Base-by-base conservation (phyloP, 2,329 filamentous ascomycete genomes). In the Tolypocladium ophioglossoides region DNA sequence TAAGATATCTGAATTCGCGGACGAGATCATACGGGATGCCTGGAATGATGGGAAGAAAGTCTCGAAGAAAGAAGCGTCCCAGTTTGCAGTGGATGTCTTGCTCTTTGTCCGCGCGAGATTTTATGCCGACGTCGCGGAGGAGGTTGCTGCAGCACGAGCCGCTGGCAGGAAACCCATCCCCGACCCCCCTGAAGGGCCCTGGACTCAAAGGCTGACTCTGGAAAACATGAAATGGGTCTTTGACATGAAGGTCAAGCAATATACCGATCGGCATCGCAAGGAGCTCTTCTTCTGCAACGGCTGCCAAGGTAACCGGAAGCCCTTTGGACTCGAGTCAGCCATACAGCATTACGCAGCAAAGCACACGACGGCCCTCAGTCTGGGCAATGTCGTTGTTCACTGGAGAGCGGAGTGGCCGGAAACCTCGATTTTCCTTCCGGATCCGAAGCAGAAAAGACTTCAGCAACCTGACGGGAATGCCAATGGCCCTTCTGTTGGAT, bases 191-290 rank as follows among this genome's bases (percentile, higher is more conserved):
- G 71, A 78, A 57, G 79, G 76, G 0, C 75, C 80, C 8, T 79
- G 76, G 61, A 82, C 77, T 30, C 77, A 81, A 65, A 84, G 78
- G 63, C 73, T 92, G 52, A 87, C 85, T 1, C 71, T 94, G 60
- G 88, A 92, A 64, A 90, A 91, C 63, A 91, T 94, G 87, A 91
- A 87, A 68, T 92, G 86, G 83, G 74, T 91, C 34, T 91, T 87
- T 66, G 87, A 91, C 63, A 81, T 80, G 60, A 91, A 89, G 66
- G 77, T 94, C 64, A 88, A 84, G 63, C 82, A 82, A 27, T 70
- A 82, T 53, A 89, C 85, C 3, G 85, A 89, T 57, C 70, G 74
- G 48, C 77, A 78, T 61, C 77, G 83, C 60, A 87, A 84, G 63
- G 87, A 91, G 54, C 71, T 91, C 11, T 94, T 94, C 67, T 77